A percentile compares a stretch with the other conserved stretches of the same genome.
phyloP scores from a whole-genome alignment of 1,284 basidiomycete genomes.

The Phylloboletellus chloephorus region DNA sequence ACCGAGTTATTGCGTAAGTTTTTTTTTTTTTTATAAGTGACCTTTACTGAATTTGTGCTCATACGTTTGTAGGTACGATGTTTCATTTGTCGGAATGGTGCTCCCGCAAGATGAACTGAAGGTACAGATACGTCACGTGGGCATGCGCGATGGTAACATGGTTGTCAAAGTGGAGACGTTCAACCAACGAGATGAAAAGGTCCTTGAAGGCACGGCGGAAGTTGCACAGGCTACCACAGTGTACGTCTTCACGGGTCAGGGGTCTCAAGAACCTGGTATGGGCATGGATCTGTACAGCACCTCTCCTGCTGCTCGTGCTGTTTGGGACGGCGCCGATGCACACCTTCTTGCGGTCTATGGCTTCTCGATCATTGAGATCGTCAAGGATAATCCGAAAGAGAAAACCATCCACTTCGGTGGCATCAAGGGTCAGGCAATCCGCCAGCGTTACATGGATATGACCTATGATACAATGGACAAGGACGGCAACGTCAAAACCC shows the following conservation, averaged over 20 bases:
- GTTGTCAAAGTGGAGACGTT: slow-evolving; percentile 87
- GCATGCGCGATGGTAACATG: slow-evolving; percentile 90
- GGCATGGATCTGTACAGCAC: slow-evolving; percentile 97
- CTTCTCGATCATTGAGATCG: slow-evolving; percentile 97
- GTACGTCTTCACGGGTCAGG: slow-evolving; percentile 98
- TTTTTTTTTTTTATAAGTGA: no score
- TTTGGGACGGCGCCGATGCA: slow-evolving; percentile 95
- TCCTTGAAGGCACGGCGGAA: slow-evolving; percentile 88
- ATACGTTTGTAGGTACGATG: slow-evolving; percentile 65
- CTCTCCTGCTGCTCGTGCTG: slow-evolving; percentile 89
- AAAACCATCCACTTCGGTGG: slow-evolving; percentile 99
- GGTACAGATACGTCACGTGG: slow-evolving; percentile 86
- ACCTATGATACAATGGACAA: slow-evolving; percentile 96
- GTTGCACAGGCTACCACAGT: slow-evolving; percentile 90
- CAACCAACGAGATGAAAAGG: slow-evolving; percentile 85
- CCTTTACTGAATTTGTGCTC: slow-evolving; percentile 4
- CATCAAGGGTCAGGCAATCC: slow-evolving; percentile 96
- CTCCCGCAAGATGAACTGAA: slow-evolving; percentile 87
- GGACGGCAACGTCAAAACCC: slow-evolving; percentile 89
- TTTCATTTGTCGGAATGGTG: slow-evolving; percentile 95
- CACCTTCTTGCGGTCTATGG: slow-evolving; percentile 94
- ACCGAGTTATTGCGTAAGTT: slow-evolving; percentile 80
- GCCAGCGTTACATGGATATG: slow-evolving; percentile 99
- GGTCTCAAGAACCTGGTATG: slow-evolving; percentile 98
- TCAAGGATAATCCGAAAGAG: slow-evolving; percentile 95